Evolutionary conservation across 2,329 filamentous ascomycete genomes (phyloP).

Genomic region (Trichoderma simmonsii): DNA sequence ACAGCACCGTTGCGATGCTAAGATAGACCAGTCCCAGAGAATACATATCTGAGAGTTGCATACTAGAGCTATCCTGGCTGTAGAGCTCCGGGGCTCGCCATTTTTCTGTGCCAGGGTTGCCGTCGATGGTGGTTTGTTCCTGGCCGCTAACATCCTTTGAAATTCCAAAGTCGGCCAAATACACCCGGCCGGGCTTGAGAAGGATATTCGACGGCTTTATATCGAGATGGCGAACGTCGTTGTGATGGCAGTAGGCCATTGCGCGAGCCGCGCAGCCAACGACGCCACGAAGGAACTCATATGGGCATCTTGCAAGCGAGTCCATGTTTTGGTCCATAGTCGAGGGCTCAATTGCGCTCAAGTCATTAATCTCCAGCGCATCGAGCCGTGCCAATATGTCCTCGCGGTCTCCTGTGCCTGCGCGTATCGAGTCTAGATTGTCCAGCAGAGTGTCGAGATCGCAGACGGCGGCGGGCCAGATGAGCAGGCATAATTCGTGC

Average conservation of each 20-base stretch:
- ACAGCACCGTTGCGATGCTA: conserved; percentile 43
- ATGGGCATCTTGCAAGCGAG: conserved; percentile 32
- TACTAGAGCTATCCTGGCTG: conserved; percentile 37
- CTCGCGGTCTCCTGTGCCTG: conserved; percentile 38
- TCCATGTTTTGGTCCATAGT: conserved; percentile 24
- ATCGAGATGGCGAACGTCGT: conserved; percentile 45
- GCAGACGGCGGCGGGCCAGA: conserved; percentile 48
- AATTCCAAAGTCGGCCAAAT: conserved; percentile 49
- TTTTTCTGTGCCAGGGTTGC: conserved; percentile 40
- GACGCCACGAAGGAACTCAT: conserved; percentile 41
- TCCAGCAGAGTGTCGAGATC: conserved; percentile 42
- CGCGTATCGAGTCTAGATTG: conserved; percentile 42
- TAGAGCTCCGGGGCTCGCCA: conserved; percentile 47
- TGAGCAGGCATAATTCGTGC: conserved; percentile 43
- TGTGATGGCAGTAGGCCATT: conserved; percentile 41
- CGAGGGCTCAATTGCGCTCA: conserved; percentile 35
- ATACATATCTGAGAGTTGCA: conserved; percentile 48
- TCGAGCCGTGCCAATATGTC: conserved; percentile 39
- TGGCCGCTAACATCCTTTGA: conserved; percentile 45
- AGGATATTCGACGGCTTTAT: conserved; percentile 49
- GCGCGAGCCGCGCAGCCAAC: conserved; percentile 46
- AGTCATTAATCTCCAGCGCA: conserved; percentile 38
- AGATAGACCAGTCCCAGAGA: conserved; percentile 47
- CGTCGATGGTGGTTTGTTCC: conserved; percentile 44
- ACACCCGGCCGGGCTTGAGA: conserved; percentile 43